Evolutionary conservation across 139 green algal species (phyloP), one percentile per base, ranked within the genome.

Genomic region (Spirogloea muscicola): DNA sequence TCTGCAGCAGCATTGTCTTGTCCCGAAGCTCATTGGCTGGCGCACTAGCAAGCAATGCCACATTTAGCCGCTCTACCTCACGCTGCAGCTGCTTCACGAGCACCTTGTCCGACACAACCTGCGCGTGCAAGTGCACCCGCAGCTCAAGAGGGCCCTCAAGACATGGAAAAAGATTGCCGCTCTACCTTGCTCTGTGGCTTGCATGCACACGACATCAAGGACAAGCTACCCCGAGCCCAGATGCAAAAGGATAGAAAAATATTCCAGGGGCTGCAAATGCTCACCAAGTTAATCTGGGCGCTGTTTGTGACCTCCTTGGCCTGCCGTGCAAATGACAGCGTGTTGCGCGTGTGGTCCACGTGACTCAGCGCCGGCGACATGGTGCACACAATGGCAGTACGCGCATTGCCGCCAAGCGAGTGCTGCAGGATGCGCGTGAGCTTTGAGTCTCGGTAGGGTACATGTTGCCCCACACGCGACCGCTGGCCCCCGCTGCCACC

Each of bases 241-340:
- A n/a, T n/a, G n/a, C n/a, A n/a, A n/a, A n/a, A n/a, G n/a, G n/a
- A n/a, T n/a, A n/a, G n/a, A n/a, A n/a, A n/a, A n/a, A n/a, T n/a
- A n/a, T n/a, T n/a, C n/a, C n/a, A n/a, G n/a, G n/a, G n/a, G n/a
- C n/a, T n/a, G n/a, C n/a, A n/a, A n/a, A n/a, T 27, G 31, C 57
- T 58, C 3, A 76, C 68, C 72, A 43, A 27, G 65, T 84, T 84
- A 10, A 84, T 76, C 4, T 62, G 27, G 10, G 77, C 57, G 27
- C 25, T 74, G 86, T 97, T 97, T 27, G 94, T 89, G 2, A 97
- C 90, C 38, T 88, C 80, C 87, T 97, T 97, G 77, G 92, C 92
- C 0, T 74, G 59, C 10, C 75, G 44, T 18, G 80, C 80, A 60
- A 86, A 86, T 36, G 61, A 77, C 0, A 86, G 62, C 40, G 83